Evolutionary conservation across 164 flowering plant species (phyloP).

Genomic region (Nelumbo lutea): DNA sequence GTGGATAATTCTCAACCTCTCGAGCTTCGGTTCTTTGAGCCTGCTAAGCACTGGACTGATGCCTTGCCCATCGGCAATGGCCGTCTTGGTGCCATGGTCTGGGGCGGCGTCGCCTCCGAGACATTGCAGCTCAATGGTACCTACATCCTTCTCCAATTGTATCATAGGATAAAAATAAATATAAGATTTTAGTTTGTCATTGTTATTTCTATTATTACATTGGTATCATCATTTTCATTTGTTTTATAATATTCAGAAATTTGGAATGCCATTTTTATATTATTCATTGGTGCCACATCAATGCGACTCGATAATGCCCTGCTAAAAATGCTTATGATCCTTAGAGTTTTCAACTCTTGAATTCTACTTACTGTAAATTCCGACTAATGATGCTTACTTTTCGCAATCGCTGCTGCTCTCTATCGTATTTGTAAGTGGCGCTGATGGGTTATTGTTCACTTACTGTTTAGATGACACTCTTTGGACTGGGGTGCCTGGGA

Average conservation of each 20-base stretch:
- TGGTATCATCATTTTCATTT: neutral
- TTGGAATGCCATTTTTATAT: no score
- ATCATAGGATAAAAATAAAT: no score
- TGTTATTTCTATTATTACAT: no score
- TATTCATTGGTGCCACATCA: no score
- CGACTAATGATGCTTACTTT: neutral
- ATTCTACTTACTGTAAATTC: neutral
- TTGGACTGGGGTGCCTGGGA: conserved; percentile 88
- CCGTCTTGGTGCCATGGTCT: conserved; percentile 90
- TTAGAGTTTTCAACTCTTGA: no score
- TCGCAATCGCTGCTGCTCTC: neutral
- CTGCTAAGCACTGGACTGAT: conserved; percentile 90
- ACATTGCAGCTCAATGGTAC: conserved; percentile 83
- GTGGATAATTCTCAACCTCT: conserved; percentile 28
- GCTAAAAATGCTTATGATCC: no score
- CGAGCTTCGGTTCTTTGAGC: conserved; percentile 52
- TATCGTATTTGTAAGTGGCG: neutral
- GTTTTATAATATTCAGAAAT: neutral
- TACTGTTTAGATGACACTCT: conserved; percentile 60
- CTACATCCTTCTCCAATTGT: neutral
- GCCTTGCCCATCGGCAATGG: conserved; percentile 93
- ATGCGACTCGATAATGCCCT: no score
- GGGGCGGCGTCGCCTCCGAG: conserved; percentile 80
- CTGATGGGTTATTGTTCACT: conserved; percentile 2
- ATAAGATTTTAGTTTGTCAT: no score